Evolutionary conservation across 108 stramenopile species (phyloP), one percentile per base, ranked within the genome.

Genomic region (Aurantiochytrium sp.): DNA sequence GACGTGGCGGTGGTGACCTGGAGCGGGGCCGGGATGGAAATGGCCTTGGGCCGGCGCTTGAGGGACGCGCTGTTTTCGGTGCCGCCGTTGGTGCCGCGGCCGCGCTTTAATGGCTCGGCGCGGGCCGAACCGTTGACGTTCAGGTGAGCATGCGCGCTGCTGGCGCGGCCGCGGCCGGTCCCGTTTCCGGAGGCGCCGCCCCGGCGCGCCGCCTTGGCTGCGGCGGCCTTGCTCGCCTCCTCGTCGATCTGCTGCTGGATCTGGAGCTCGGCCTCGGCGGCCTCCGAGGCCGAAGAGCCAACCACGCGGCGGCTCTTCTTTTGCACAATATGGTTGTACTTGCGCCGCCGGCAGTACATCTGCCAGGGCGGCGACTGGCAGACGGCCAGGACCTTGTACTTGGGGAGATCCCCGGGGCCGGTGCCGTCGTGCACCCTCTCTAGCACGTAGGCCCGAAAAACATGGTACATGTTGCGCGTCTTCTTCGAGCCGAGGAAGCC

Each of bases 291-390:
- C 34, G 59, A 65, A 19, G 59, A 65, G 27, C 59, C 59, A 1
- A 65, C 59, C 22, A 65, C 59, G 3, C 59, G 59, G 4, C 59
- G 59, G 59, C 59, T 65, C 34, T 65, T 65, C 59, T 65, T 65
- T 34, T 65, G 59, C 59, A 65, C 59, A 2, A 65, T 65, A 27
- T 65, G 59, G 73, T 81, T 48, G 27, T 81, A 48, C 73, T 81
- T 81, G 27, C 73, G 39, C n/a, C 73, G 36, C 21, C 73, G 73
- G 73, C 73, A 81, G 45, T 81, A 81, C 73, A 81, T 81, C 24
- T 81, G 73, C 73, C 73, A 81, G 27, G 73, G 42, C n/a, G 73
- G 73, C 21, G 73, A 81, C 27, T 81, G 42, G 45, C 73, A 81
- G 21, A 41, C 32, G 21, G 73, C 73, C 15, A 81, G 42, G n/a